These are phyloP conservation scores for Cymbidium sinense DNA, from an alignment of 106 monocot genomes.

Conservation along the genomic window DNA sequence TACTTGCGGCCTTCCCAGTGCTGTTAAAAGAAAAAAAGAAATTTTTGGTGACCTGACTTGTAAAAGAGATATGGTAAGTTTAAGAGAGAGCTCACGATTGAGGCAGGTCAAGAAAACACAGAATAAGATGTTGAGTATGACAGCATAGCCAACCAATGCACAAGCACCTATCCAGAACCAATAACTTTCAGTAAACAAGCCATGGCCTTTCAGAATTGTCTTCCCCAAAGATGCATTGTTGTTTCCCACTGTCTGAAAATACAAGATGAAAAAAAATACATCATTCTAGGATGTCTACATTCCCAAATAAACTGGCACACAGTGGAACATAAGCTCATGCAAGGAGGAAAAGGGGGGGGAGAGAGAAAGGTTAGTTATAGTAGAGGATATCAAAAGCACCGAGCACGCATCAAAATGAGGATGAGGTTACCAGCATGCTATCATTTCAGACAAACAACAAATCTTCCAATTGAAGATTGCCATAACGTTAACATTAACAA, in stretches of 20 bases:
- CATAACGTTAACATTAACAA: no score
- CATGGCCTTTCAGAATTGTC: constrained; percentile 51
- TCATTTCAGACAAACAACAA: background rate
- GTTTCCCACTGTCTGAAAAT: constrained; percentile 42
- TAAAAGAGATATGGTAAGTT: constrained; percentile 1
- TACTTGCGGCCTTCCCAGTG: constrained; percentile 75
- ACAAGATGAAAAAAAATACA: background rate
- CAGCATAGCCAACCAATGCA: constrained; percentile 80
- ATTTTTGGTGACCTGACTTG: background rate
- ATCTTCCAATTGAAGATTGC: no score
- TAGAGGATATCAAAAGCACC: no score
- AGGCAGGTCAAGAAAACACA: constrained; percentile 77
- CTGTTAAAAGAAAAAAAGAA: constrained; percentile 28
- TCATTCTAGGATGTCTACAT: background rate
- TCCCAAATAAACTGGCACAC: background rate
- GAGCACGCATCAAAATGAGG: background rate
- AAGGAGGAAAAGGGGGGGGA: no score
- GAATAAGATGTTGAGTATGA: constrained; percentile 79
- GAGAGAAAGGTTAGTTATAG: no score
- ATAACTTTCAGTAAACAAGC: constrained; percentile 58
- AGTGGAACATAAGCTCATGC: background rate
- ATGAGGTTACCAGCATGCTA: background rate
- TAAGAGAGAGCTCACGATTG: constrained; percentile 54
- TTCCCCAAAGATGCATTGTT: constrained; percentile 46
- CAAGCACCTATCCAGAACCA: constrained; percentile 96